Evolutionary conservation across 768 basidiomycete genomes (phyloP), one percentile per base, ranked within the genome.

Genomic region (Mycena sanguinolenta): DNA sequence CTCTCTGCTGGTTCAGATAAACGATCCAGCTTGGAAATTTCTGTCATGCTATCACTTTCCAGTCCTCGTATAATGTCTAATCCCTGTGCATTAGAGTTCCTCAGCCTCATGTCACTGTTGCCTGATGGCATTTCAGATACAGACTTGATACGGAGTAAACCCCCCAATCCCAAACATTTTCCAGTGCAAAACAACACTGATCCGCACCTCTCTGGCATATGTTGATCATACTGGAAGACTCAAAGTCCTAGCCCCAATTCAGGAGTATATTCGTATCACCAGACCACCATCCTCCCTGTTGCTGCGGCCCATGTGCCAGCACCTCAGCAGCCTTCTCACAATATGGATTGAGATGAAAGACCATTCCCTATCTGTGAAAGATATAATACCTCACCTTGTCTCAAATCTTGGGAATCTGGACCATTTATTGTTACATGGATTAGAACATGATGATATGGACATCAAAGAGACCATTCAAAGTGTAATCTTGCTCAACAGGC

Each of bases 11-110:
- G 65, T 1, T 23, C 8, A 16, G 53, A 58, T 28, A 58, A 58
- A 27, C 23, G 39, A 12, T 58, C 66, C 4, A 67, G 61, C 34
- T 13, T 67, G 19, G 66, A 67, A 25, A 60, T 53, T n/a, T 67
- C 66, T 8, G 53, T 67, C 27, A 25, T 21, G n/a, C 32, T 67
- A 2, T 67, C 66, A 13, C 58, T 67, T 14, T 60, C 66, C 7
- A 67, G 66, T 23, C 66, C 66, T n/a, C 49, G 66, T 8, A 32
- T 67, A 7, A n/a, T 36, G 19, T 58, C 65, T 25, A 59, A 34
- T 5, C 65, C 65, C 17, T 12, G 42, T 42, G 32, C 66, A 2
- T 23, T 49, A 25, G 55, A 65, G 3, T 55, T 65, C 30, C 64
- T 65, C 55, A 46, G 64, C 44, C 39, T 65, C 8, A 32, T 65